A percentile compares a stretch with the other conserved stretches of the same genome.
These are phyloP conservation scores for Colletotrichum coccodes DNA, from an alignment of 2,329 filamentous ascomycete species.

Conservation along the genomic window DNA sequence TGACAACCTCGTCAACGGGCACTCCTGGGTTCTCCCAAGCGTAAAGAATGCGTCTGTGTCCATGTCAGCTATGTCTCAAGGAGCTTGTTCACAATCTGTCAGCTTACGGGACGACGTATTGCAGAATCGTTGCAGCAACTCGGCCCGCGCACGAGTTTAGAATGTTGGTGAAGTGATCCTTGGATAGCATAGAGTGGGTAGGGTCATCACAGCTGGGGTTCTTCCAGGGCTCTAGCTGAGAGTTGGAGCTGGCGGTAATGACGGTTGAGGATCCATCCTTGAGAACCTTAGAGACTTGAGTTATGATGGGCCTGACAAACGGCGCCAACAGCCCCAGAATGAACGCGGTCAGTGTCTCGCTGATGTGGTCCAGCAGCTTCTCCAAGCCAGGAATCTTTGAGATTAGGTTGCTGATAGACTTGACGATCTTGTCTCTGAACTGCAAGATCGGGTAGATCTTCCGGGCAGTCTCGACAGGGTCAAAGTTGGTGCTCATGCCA, in stretches of 20 bases:
- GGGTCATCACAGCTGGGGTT: conserved; percentile 80
- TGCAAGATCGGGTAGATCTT: conserved; percentile 95
- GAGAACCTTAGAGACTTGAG: conserved; percentile 82
- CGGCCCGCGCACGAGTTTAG: conserved; percentile 82
- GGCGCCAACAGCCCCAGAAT: conserved; percentile 91
- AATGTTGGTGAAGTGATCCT: conserved; percentile 85
- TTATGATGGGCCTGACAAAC: conserved; percentile 92
- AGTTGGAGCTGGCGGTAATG: conserved; percentile 74
- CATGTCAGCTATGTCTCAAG: conserved; percentile 35
- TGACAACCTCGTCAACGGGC: conserved; percentile 82
- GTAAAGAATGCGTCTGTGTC: conserved; percentile 77
- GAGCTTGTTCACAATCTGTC: neutral
- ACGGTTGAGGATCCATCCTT: conserved; percentile 85
- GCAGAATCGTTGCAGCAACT: conserved; percentile 78
- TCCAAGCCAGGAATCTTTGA: conserved; percentile 93
- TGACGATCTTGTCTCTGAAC: conserved; percentile 94
- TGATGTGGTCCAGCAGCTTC: conserved; percentile 90
- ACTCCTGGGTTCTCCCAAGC: conserved; percentile 92
- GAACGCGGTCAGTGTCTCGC: conserved; percentile 91
- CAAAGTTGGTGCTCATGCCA: conserved; percentile 80
- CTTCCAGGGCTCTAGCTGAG: conserved; percentile 84
- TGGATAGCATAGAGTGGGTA: conserved; percentile 84
- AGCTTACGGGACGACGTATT: conserved; percentile 84
- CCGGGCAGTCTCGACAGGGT: conserved; percentile 78
- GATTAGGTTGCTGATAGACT: conserved; percentile 84